Percentiles rank a stretch among this genome's conserved stretches.
These are phyloP conservation scores for Ustilago hordei DNA, from an alignment of 1,284 basidiomycete genomes.

Conservation along the genomic window DNA sequence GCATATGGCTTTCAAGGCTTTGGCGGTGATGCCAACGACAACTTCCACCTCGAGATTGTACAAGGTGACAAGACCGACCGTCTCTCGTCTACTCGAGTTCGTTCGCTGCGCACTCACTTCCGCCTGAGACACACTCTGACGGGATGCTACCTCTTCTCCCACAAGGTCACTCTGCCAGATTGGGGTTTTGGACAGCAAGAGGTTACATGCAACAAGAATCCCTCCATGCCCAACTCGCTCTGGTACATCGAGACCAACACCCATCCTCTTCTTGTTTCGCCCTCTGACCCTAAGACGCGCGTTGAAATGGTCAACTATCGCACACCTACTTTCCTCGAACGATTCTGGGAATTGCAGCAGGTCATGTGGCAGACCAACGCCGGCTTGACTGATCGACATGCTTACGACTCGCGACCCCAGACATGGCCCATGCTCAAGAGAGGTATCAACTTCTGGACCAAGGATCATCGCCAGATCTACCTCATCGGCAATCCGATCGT, in stretches of 20 bases:
- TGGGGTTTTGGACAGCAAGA: slow-evolving; percentile 99
- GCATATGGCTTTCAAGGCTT: slow-evolving; percentile 91
- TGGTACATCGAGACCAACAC: slow-evolving; percentile 93
- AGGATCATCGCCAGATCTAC: slow-evolving; percentile 94
- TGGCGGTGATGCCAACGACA: slow-evolving; percentile 89
- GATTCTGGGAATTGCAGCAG: slow-evolving; percentile 90
- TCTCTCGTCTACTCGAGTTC: slow-evolving; percentile 74
- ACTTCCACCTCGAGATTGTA: slow-evolving; percentile 92
- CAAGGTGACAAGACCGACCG: slow-evolving; percentile 72
- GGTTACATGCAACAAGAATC: slow-evolving; percentile 96
- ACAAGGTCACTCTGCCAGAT: slow-evolving; percentile 95
- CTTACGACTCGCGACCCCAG: slow-evolving; percentile 90
- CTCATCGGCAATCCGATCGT: slow-evolving; percentile 92
- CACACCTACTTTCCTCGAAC: slow-evolving; percentile 84
- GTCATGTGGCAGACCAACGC: slow-evolving; percentile 99
- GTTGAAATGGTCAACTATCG: slow-evolving; percentile 77
- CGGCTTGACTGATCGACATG: slow-evolving; percentile 91
- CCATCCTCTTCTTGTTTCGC: slow-evolving; percentile 73
- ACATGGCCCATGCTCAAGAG: slow-evolving; percentile 89
- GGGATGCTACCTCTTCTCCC: slow-evolving; percentile 96
- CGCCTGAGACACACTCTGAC: slow-evolving; percentile 85
- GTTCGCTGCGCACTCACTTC: slow-evolving; percentile 86
- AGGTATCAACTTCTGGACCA: slow-evolving; percentile 97
- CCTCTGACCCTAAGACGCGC: slow-evolving; percentile 25
- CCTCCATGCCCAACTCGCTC: slow-evolving; percentile 86